These are phyloP conservation scores for Glycyrrhiza uralensis DNA, from an alignment of 306 rosid species.

Conservation along the genomic window DNA sequence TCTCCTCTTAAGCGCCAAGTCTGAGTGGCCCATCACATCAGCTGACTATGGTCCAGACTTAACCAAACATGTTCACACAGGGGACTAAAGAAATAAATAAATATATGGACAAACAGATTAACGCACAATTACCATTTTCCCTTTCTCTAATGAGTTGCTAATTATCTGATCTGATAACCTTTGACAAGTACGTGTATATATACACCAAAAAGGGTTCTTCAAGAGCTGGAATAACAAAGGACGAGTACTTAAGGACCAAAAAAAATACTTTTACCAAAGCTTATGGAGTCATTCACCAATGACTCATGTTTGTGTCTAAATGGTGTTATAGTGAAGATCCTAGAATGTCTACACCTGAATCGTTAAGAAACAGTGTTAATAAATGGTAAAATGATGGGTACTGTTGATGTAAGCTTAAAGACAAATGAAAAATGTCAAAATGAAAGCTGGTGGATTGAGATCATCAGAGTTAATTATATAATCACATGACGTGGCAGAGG, in stretches of 20 bases:
- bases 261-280: conserved; percentile 75
- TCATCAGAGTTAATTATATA: neutral
- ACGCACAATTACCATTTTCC: neutral
- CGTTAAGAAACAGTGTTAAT: conserved; percentile 64
- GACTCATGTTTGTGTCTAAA: conserved; percentile 58
- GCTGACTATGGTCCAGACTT: no score
- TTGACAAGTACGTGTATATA: conserved; percentile 72
- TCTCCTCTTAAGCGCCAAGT: no score
- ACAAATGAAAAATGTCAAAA: neutral
- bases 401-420: neutral
- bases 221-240: conserved; percentile 75
- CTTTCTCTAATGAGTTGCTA: neutral
- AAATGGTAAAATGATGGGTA: conserved; percentile 48
- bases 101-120: no score
- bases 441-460: neutral
- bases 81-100: no score
- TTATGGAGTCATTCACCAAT: conserved; percentile 69
- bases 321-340: conserved; percentile 73
- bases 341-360: conserved; percentile 65
- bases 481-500: neutral
- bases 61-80: no score
- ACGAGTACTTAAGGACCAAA: conserved; percentile 76
- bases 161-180: neutral
- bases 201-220: conserved; percentile 63
- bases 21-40: no score